Conservation (phyloP, 805 yeast species). For the Lachancea fermentati region DNA sequence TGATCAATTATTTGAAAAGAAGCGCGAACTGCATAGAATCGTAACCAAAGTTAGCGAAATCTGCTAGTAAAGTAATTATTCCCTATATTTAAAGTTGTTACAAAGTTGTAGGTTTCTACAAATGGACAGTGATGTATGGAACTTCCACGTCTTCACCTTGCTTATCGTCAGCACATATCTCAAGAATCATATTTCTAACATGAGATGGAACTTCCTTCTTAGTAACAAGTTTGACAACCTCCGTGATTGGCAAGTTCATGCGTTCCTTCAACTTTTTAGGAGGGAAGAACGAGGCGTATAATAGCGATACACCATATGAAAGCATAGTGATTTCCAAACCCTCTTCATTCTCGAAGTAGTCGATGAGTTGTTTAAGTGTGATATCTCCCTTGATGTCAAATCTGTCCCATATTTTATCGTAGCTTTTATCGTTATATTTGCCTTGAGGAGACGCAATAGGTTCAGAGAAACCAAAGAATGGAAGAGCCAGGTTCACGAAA, state of each 20-base stretch:
- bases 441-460: constrained; percentile 84
- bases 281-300: constrained; percentile 92
- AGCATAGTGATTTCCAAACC: constrained; percentile 88
- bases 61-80: neutral
- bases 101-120: constrained; percentile 23
- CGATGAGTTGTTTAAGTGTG: constrained; percentile 67
- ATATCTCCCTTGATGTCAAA: constrained; percentile 76
- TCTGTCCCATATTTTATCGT: constrained; percentile 94
- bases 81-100: neutral
- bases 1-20: constrained; percentile 19
- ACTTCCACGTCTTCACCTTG: constrained; percentile 94
- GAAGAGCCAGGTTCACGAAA: constrained; percentile 84
- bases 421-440: constrained; percentile 68
- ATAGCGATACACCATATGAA: constrained; percentile 80
- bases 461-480: constrained; percentile 95
- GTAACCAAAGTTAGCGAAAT: neutral
- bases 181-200: constrained; percentile 74
- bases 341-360: constrained; percentile 72
- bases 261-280: constrained; percentile 84
- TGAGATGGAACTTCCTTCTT: constrained; percentile 75
- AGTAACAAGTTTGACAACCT: constrained; percentile 76
- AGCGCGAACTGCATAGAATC: constrained; percentile 32
- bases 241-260: constrained; percentile 57
- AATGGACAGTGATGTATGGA: constrained; percentile 71
- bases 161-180: constrained; percentile 86